These are phyloP conservation scores for Daldinia loculata DNA, from an alignment of 495 filamentous ascomycete species.

Conservation along the genomic window DNA sequence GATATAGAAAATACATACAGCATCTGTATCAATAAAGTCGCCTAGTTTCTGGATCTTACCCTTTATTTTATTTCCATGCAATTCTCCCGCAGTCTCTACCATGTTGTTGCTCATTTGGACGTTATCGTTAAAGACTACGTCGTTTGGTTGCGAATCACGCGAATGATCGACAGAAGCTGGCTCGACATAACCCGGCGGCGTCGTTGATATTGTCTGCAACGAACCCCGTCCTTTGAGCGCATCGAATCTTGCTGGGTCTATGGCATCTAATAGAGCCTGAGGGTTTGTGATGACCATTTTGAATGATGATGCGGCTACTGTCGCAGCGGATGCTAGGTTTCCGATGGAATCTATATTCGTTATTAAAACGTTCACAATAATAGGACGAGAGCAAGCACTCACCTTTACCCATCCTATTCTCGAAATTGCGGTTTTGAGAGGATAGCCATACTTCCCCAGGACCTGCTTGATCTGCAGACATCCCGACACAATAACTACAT, in stretches of 20 bases:
- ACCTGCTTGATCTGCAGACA: background rate
- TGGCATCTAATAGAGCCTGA: background rate
- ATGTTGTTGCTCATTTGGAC: background rate
- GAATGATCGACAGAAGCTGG: background rate
- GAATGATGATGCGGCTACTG: background rate
- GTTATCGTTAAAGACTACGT: background rate
- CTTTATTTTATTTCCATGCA: background rate
- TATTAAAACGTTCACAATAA: background rate
- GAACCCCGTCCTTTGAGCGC: background rate
- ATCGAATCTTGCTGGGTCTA: background rate
- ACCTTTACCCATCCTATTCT: constrained; percentile 1
- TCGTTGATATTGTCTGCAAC: background rate
- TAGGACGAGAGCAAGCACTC: background rate
- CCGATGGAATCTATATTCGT: background rate
- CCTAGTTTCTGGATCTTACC: background rate
- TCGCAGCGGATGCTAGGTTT: background rate
- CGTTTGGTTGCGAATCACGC: background rate
- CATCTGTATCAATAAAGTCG: background rate
- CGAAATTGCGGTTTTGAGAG: background rate
- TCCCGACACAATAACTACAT: background rate
- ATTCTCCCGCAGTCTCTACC: background rate
- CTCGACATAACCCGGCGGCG: background rate
- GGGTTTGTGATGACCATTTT: background rate
- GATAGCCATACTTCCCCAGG: constrained; percentile 1
- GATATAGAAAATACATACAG: background rate